A percentile compares a stretch with the other conserved stretches of the same genome.
Conservation (phyloP, 2,329 filamentous ascomycete genomes). For the Pseudocercospora fuligena region DNA sequence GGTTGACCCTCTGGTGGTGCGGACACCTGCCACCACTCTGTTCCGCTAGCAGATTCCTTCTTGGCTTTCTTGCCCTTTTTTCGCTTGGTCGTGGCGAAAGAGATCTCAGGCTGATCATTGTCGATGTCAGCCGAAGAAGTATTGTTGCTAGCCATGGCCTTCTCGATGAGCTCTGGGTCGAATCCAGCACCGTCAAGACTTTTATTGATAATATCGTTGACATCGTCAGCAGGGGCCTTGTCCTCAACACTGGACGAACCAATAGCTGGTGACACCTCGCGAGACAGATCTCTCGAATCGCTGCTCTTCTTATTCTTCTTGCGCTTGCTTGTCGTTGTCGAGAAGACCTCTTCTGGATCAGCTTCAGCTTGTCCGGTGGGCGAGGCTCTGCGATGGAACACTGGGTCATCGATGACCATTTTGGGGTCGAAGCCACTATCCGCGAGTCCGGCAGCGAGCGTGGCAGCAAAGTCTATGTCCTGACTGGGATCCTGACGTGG, state of each 20-base stretch:
- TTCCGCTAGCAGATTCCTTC: slow-evolving; percentile 36
- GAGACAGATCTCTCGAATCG: slow-evolving; percentile 16
- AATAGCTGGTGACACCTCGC: not conserved
- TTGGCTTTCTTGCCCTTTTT: slow-evolving; percentile 55
- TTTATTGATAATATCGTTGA: slow-evolving; percentile 44
- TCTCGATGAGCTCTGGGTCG: slow-evolving; percentile 44
- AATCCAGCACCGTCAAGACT: slow-evolving; percentile 41
- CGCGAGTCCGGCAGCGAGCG: slow-evolving; percentile 52
- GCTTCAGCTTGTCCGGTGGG: slow-evolving; percentile 40
- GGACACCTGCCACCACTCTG: slow-evolving; percentile 5
- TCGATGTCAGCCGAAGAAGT: slow-evolving; percentile 23
- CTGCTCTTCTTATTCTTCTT: slow-evolving; percentile 44
- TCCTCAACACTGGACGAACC: not conserved
- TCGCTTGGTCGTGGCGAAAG: slow-evolving; percentile 45
- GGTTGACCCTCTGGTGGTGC: not conserved
- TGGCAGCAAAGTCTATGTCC: slow-evolving; percentile 55
- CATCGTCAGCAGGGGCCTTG: slow-evolving; percentile 32
- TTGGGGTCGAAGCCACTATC: slow-evolving; percentile 54
- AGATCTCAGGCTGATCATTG: slow-evolving; percentile 37
- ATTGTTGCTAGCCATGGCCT: slow-evolving; percentile 41
- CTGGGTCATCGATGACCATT: slow-evolving; percentile 50
- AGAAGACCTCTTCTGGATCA: slow-evolving; percentile 38
- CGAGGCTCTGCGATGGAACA: slow-evolving; percentile 43
- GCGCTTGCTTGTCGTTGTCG: slow-evolving; percentile 36
- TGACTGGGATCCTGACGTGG: slow-evolving; percentile 23